Percentiles rank a stretch among this genome's conserved stretches.
phyloP scores from a whole-genome alignment of 108 stramenopile species.

The Phaeodactylum tricornutum region DNA sequence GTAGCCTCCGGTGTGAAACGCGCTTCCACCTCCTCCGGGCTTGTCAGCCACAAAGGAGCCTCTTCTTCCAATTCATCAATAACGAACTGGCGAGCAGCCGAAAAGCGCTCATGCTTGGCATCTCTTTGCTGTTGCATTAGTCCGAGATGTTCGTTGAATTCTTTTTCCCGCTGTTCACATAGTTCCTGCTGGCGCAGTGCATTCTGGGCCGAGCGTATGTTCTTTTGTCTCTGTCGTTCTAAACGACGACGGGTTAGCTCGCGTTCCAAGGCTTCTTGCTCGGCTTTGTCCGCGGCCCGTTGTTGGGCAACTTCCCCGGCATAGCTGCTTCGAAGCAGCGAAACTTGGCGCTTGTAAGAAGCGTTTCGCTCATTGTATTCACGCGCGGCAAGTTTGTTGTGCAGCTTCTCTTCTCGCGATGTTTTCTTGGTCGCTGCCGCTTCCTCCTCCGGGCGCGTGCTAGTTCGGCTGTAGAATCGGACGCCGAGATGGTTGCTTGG shows the following conservation, averaged over 20 bases:
- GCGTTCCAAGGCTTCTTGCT: conserved; percentile 16
- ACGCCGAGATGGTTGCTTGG: no score
- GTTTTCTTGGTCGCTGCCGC: background rate
- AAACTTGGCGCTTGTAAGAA: conserved; percentile 52
- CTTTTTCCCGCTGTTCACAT: conserved; percentile 23
- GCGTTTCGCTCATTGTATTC: conserved; percentile 52
- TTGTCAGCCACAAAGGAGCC: conserved; percentile 67
- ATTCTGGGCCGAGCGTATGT: conserved; percentile 44
- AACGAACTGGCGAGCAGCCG: conserved; percentile 45
- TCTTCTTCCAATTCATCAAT: conserved; percentile 72
- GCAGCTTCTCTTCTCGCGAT: background rate
- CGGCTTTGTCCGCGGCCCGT: conserved; percentile 37
- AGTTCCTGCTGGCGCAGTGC: conserved; percentile 37
- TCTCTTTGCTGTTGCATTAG: conserved; percentile 42
- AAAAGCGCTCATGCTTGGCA: conserved; percentile 30
- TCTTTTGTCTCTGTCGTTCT: conserved; percentile 69
- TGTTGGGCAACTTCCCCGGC: conserved; percentile 45
- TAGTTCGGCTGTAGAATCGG: no score
- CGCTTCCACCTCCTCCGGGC: conserved; percentile 70
- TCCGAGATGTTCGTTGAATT: conserved; percentile 57
- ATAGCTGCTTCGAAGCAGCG: conserved; percentile 57
- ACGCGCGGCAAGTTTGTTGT: conserved; percentile 3
- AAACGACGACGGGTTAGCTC: conserved; percentile 30
- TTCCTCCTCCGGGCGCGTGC: background rate
- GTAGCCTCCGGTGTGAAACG: conserved; percentile 49